Evolutionary conservation across 1,284 basidiomycete species (phyloP).

Genomic region (Trichosporon faecale): DNA sequence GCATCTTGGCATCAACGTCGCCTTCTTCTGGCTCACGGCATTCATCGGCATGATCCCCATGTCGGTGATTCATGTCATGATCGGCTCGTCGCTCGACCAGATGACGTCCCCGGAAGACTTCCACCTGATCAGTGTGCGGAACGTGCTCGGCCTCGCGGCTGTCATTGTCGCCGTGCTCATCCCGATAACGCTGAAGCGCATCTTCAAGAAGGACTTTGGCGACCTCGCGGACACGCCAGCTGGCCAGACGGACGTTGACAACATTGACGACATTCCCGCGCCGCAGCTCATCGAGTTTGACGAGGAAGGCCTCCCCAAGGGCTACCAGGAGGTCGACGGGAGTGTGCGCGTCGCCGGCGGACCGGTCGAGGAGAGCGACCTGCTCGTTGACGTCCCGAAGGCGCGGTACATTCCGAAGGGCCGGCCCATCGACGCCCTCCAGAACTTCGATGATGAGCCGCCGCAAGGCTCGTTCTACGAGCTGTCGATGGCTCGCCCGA

Average conservation of each 20-base stretch:
- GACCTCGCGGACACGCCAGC: constrained; percentile 43
- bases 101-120: constrained; percentile 94
- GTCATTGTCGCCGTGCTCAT: constrained; percentile 87
- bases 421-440: neutral
- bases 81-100: constrained; percentile 86
- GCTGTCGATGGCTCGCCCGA: neutral
- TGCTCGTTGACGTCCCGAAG: constrained; percentile 21
- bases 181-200: constrained; percentile 72
- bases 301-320: constrained; percentile 28
- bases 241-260: constrained; percentile 13
- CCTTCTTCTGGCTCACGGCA: constrained; percentile 85
- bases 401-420: neutral
- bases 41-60: constrained; percentile 89
- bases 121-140: constrained; percentile 81
- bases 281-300: constrained; percentile 24
- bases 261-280: constrained; percentile 14
- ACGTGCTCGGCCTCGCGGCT: constrained; percentile 75
- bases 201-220: constrained; percentile 50
- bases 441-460: neutral
- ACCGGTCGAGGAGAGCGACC: constrained; percentile 16
- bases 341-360: constrained; percentile 42
- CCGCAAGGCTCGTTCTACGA: constrained; percentile 8
- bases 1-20: constrained; percentile 80
- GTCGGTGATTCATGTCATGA: constrained; percentile 90
- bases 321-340: constrained; percentile 43